Evolutionary conservation across 805 yeast genomes (phyloP).

Genomic region (Clavispora asparagi): DNA sequence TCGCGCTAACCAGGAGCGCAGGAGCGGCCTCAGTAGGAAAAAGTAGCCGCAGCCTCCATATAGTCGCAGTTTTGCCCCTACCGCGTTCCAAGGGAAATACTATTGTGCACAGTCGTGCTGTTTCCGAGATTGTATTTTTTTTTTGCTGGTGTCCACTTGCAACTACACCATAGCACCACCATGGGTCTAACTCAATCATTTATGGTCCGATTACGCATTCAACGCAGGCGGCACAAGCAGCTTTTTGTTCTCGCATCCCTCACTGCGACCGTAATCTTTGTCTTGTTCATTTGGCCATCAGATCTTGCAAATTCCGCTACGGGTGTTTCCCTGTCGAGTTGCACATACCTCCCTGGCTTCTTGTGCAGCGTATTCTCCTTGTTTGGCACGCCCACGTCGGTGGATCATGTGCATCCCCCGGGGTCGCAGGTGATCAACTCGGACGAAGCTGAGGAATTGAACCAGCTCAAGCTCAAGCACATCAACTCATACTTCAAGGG

Average conservation of each 20-base stretch:
- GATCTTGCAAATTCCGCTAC: slow-evolving; percentile 1
- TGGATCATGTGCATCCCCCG: background rate
- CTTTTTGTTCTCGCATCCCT: slow-evolving; percentile 1
- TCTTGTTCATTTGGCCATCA: slow-evolving; percentile 5
- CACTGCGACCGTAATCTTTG: slow-evolving; percentile 4
- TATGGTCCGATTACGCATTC: slow-evolving; percentile 10
- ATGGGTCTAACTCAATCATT: slow-evolving; percentile 9
- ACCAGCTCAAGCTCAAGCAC: slow-evolving; percentile 11
- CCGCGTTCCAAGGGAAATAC: too few species aligned
- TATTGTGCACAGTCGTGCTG: background rate
- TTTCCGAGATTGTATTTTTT: background rate
- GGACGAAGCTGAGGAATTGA: background rate
- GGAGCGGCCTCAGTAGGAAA: too few species aligned
- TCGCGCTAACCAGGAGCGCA: too few species aligned
- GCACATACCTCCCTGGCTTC: slow-evolving; percentile 8
- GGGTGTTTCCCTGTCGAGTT: background rate
- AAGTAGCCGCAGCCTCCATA: too few species aligned
- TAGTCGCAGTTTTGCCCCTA: too few species aligned
- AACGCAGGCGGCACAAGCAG: slow-evolving; percentile 12
- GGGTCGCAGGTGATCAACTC: background rate
- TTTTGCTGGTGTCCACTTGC: background rate
- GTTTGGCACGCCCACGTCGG: background rate
- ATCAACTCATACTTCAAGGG: slow-evolving; percentile 5
- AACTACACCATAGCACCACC: background rate
- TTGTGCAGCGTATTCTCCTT: slow-evolving; percentile 4